A percentile compares a stretch with the other conserved stretches of the same genome.
phyloP scores from a whole-genome alignment of 192 early-diverging fungal genomes.

The Podila verticillata region DNA sequence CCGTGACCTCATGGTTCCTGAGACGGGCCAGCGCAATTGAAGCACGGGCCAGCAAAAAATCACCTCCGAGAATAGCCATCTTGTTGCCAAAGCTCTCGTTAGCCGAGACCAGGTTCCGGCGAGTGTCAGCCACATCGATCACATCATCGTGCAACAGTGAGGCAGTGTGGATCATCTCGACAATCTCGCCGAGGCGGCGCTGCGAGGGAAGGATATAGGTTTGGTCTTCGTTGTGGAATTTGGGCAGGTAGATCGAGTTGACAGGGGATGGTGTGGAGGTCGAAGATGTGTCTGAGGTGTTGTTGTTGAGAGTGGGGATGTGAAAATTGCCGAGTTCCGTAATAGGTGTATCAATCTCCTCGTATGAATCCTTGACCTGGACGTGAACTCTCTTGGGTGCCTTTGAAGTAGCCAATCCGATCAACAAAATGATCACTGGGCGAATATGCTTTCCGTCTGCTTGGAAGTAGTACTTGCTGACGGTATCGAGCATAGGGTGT shows the following conservation, averaged over 20 bases:
- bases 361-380: constrained; percentile 59
- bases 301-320: constrained; percentile 32
- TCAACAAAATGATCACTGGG: constrained; percentile 90
- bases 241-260: constrained; percentile 29
- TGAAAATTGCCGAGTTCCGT: constrained; percentile 52
- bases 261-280: constrained; percentile 4
- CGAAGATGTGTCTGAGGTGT: not conserved
- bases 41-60: constrained; percentile 93
- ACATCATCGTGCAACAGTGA: constrained; percentile 94
- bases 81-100: constrained; percentile 96
- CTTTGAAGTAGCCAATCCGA: constrained; percentile 85
- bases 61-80: constrained; percentile 94
- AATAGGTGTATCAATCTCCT: constrained; percentile 70
- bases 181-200: constrained; percentile 93
- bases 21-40: constrained; percentile 91
- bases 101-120: constrained; percentile 79
- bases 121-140: constrained; percentile 75
- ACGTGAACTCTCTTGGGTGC: constrained; percentile 63
- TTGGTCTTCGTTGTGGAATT: constrained; percentile 43
- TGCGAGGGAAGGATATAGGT: constrained; percentile 84
- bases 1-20: constrained; percentile 91
- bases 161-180: constrained; percentile 98
- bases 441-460: constrained; percentile 91
- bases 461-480: constrained; percentile 90
- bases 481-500: constrained; percentile 90